Evolutionary conservation across 768 basidiomycete genomes (phyloP).

Genomic region (Astraeus odoratus): DNA sequence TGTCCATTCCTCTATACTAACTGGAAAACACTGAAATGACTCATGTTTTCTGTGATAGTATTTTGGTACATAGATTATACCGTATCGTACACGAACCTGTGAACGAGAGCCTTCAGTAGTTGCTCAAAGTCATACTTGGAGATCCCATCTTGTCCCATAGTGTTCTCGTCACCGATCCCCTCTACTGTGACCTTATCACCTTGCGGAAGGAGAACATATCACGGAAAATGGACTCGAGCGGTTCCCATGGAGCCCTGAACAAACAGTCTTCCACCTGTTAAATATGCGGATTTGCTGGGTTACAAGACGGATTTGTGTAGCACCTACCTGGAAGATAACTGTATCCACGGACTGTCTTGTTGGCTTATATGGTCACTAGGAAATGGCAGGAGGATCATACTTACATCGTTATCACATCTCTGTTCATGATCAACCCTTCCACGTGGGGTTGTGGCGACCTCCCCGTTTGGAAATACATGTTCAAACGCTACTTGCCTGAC

Average conservation of each 20-base stretch:
- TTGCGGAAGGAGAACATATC: conserved; percentile 17
- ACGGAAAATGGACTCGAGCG: conserved; percentile 12
- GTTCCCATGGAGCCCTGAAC: conserved; percentile 14
- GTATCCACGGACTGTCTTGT: no score
- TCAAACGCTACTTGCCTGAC: no score
- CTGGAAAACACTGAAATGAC: neutral
- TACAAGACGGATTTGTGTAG: neutral
- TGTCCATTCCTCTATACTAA: neutral
- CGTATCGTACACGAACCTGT: conserved; percentile 1
- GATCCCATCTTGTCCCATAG: conserved; percentile 11
- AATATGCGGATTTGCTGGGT: neutral
- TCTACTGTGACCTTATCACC: conserved; percentile 3
- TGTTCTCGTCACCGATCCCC: conserved; percentile 11
- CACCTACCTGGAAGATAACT: conserved; percentile 9
- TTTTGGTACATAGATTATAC: neutral
- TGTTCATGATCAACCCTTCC: no score
- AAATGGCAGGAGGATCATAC: no score
- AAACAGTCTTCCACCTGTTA: conserved; percentile 19
- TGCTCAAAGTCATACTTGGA: conserved; percentile 14
- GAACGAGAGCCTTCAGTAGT: conserved; percentile 11
- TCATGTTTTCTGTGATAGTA: neutral
- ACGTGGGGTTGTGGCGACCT: no score
- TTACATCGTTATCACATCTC: no score
- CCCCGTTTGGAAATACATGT: no score
- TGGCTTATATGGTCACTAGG: no score